phyloP scores from a whole-genome alignment of 441 rosid species.

The Metrosideros polymorpha region DNA sequence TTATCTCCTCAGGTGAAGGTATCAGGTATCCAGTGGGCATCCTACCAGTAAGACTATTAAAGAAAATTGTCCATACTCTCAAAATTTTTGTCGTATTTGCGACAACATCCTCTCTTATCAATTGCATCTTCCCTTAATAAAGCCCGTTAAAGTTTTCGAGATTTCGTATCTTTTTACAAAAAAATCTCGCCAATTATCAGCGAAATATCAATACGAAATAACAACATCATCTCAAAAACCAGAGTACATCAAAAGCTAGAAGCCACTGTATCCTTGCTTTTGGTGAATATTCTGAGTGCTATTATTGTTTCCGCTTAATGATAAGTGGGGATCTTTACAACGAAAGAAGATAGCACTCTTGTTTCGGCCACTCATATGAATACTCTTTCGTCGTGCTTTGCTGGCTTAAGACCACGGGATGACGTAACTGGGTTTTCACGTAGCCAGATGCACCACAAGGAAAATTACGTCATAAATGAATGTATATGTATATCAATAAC shows the following conservation, averaged over 20 bases:
- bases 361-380: neutral
- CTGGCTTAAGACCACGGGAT: neutral
- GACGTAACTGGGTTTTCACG: neutral
- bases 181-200: neutral
- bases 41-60: too few species aligned
- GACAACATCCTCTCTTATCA: neutral
- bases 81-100: neutral
- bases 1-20: too few species aligned
- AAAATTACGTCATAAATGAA: neutral
- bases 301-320: neutral
- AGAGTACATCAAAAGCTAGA: neutral
- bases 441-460: neutral
- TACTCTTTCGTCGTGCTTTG: neutral
- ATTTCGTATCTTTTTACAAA: neutral
- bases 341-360: neutral
- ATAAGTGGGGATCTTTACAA: neutral
- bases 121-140: neutral
- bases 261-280: neutral
- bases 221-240: neutral
- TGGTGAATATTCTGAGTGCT: neutral
- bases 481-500: neutral
- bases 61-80: too few species aligned
- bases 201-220: neutral
- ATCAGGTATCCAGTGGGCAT: too few species aligned
- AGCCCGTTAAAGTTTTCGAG: neutral